phyloP scores from a whole-genome alignment of 768 basidiomycete genomes.

The Boletus patriciae region DNA sequence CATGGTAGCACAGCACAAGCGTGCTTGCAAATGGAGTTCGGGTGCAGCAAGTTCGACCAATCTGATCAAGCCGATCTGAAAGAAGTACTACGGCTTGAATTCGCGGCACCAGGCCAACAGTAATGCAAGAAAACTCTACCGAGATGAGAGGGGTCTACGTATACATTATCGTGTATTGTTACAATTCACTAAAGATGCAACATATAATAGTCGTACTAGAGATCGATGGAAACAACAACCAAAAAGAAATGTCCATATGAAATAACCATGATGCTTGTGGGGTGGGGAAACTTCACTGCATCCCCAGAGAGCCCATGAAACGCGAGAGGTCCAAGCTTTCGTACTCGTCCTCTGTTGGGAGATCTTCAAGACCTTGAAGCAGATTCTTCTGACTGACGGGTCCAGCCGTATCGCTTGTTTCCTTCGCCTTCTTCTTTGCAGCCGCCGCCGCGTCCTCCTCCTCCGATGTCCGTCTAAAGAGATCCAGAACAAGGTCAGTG shows the following conservation, averaged over 20 bases:
- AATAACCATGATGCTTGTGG: constrained; percentile 13
- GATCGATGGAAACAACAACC: constrained; percentile 13
- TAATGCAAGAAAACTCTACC: constrained; percentile 18
- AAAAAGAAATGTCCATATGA: constrained; percentile 17
- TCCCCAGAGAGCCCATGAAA: constrained; percentile 84
- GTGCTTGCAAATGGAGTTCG: neutral
- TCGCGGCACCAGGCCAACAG: neutral
- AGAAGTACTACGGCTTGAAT: neutral
- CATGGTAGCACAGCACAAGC: constrained; percentile 41
- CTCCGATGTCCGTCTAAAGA: constrained; percentile 77
- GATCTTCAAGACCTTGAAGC: constrained; percentile 85
- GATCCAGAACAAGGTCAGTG: constrained; percentile 92
- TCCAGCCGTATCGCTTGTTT: constrained; percentile 53
- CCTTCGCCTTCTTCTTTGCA: constrained; percentile 49
- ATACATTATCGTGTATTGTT: constrained; percentile 37
- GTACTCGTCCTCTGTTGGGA: constrained; percentile 93
- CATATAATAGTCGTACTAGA: constrained; percentile 28
- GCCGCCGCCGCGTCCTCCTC: constrained; percentile 68
- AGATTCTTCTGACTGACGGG: constrained; percentile 78
- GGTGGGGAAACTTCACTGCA: constrained; percentile 32
- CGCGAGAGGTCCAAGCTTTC: constrained; percentile 79
- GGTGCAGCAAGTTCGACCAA: neutral
- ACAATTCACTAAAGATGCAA: constrained; percentile 37
- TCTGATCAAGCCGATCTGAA: neutral
- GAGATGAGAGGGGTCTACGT: constrained; percentile 26